These are phyloP conservation scores for Aspergillus ustus DNA, from an alignment of 2,329 filamentous ascomycete species.

Conservation along the genomic window DNA sequence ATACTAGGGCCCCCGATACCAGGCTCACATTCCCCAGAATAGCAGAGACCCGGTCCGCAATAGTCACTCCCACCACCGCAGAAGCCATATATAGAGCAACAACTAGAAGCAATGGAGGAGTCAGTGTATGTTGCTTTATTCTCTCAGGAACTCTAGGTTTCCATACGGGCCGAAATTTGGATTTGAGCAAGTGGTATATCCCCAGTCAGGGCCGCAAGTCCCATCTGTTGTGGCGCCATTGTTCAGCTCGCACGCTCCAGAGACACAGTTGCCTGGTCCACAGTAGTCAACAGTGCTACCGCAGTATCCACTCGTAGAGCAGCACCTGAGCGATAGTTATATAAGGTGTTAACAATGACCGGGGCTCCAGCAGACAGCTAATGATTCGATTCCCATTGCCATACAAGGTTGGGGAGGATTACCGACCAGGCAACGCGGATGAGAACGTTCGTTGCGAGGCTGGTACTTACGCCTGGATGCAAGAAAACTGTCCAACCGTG, in stretches of 20 bases:
- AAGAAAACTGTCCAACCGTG: constrained; percentile 31
- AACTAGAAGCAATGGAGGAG: constrained; percentile 7
- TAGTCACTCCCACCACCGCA: constrained; percentile 27
- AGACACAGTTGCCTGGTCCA: too few relatives aligned
- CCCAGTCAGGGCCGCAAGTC: too few relatives aligned
- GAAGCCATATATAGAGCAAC: constrained; percentile 23
- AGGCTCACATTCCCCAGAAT: constrained; percentile 29
- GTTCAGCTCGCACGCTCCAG: not conserved
- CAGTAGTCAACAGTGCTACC: too few relatives aligned
- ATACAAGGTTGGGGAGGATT: constrained; percentile 29
- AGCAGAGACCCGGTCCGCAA: constrained; percentile 31
- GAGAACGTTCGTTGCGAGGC: constrained; percentile 36
- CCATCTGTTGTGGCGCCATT: not conserved
- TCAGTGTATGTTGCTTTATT: not conserved
- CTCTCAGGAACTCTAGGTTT: too few relatives aligned
- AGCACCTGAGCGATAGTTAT: too few relatives aligned
- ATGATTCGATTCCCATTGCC: constrained; percentile 31
- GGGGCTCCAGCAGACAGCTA: constrained; percentile 12
- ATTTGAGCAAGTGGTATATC: not conserved
- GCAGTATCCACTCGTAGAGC: too few relatives aligned
- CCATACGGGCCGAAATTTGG: too few relatives aligned
- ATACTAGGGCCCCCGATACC: constrained; percentile 29
- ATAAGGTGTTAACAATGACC: constrained; percentile 13
- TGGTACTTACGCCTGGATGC: constrained; percentile 34
- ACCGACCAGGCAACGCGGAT: constrained; percentile 31